phyloP scores from a whole-genome alignment of 2,329 filamentous ascomycete species.

The Tolypocladium paradoxum region DNA sequence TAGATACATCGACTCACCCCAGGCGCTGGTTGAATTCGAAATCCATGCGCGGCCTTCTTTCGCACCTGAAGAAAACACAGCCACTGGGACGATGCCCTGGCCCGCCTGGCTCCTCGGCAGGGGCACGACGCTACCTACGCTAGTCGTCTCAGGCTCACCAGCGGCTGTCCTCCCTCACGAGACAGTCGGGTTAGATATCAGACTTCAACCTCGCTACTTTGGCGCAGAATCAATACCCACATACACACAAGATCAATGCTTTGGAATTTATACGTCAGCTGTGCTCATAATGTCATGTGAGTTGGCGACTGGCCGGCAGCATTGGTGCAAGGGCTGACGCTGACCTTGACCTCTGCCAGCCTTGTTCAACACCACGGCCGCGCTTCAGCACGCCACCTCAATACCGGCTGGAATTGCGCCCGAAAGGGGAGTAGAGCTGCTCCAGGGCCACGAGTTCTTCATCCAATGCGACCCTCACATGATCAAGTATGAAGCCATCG shows the following conservation, averaged over 20 bases:
- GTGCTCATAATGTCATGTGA: slow-evolving; percentile 9
- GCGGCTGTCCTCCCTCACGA: background rate
- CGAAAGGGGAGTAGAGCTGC: slow-evolving; percentile 28
- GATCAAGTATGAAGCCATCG: slow-evolving; percentile 28
- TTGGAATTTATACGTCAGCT: no score
- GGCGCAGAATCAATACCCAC: background rate
- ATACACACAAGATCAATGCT: no score
- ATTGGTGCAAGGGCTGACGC: background rate
- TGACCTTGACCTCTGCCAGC: slow-evolving; percentile 7
- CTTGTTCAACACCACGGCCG: slow-evolving; percentile 33
- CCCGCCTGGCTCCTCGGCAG: background rate
- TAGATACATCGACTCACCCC: no score
- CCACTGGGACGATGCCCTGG: no score
- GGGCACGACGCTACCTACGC: background rate
- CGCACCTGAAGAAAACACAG: background rate
- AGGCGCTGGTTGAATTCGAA: background rate
- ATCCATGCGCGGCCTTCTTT: no score
- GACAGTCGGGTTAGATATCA: background rate
- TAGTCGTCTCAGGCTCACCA: background rate
- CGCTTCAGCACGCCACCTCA: slow-evolving; percentile 29
- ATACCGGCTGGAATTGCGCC: slow-evolving; percentile 27
- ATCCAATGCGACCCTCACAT: slow-evolving; percentile 42
- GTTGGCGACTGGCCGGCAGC: background rate
- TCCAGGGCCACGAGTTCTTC: slow-evolving; percentile 42
- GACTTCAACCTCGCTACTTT: background rate